Conservation (phyloP, 2,329 filamentous ascomycete species). For the Aureobasidium sp. region DNA sequence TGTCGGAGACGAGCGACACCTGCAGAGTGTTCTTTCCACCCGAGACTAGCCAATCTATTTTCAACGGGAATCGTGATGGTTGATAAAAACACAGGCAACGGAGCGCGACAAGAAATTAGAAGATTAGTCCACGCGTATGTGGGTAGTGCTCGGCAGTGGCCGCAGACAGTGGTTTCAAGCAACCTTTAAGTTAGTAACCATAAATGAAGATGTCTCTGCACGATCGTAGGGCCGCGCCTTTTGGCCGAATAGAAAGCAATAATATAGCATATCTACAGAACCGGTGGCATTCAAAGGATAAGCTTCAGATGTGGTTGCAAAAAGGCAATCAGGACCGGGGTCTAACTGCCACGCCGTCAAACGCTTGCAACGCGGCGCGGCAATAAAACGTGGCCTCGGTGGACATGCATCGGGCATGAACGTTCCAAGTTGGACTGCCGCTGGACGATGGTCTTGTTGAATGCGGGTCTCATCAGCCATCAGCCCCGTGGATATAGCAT, state of each 20-base stretch:
- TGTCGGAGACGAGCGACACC: not conserved
- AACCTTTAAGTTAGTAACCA: not conserved
- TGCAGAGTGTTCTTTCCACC: not conserved
- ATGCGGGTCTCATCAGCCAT: not conserved
- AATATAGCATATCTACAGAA: not conserved
- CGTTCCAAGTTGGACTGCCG: not conserved
- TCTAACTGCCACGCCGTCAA: conserved; percentile 12
- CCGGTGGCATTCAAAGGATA: not conserved
- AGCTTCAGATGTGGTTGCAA: not conserved
- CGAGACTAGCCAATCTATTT: conserved; percentile 7
- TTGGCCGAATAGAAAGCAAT: not conserved
- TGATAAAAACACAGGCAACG: conserved; percentile 10
- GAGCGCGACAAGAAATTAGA: conserved; percentile 1
- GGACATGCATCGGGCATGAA: conserved; percentile 8
- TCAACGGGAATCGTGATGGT: conserved; percentile 5
- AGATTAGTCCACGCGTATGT: not conserved
- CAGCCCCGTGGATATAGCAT: not conserved
- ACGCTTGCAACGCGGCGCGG: conserved; percentile 8
- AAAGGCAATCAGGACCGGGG: not conserved
- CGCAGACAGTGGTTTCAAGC: conserved; percentile 3
- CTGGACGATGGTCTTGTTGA: not conserved
- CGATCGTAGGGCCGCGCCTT: not conserved
- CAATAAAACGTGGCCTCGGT: conserved; percentile 12
- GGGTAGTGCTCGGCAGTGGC: conserved; percentile 2
- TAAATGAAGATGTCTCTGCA: not conserved